Percentiles rank a stretch among this genome's conserved stretches.
Evolutionary conservation across 2,329 filamentous ascomycete genomes (phyloP).

Genomic region (Monosporascus sp.): DNA sequence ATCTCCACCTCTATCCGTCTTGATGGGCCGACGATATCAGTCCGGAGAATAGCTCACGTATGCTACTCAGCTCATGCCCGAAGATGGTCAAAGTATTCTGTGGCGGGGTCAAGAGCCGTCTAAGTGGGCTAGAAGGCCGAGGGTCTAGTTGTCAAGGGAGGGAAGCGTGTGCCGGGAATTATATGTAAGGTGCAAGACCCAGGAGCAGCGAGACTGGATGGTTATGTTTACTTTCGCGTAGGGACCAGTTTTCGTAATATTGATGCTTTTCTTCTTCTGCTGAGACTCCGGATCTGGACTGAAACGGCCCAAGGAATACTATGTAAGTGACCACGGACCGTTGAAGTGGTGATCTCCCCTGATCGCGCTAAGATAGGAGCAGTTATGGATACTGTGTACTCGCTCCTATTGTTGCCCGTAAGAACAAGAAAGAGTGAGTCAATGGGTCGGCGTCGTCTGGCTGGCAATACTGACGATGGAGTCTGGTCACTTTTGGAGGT

Average conservation of each 20-base stretch:
- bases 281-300: neutral
- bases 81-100: neutral
- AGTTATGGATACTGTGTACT: neutral
- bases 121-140: neutral
- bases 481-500: constrained; percentile 9
- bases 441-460: constrained; percentile 8
- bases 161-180: neutral
- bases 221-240: neutral
- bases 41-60: neutral
- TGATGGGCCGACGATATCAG: neutral
- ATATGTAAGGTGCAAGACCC: neutral
- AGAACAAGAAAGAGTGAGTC: constrained; percentile 2
- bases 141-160: neutral
- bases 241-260: neutral
- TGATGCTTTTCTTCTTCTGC: neutral
- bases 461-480: constrained; percentile 13
- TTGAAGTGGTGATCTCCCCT: neutral
- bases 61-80: neutral
- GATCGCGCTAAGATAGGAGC: neutral
- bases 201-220: neutral
- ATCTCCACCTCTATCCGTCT: constrained; percentile 8
- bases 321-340: neutral
- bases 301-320: neutral
- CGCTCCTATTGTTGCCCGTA: neutral
- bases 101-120: neutral